Conservation (phyloP, 306 rosid species). For the Quercus dentata region DNA sequence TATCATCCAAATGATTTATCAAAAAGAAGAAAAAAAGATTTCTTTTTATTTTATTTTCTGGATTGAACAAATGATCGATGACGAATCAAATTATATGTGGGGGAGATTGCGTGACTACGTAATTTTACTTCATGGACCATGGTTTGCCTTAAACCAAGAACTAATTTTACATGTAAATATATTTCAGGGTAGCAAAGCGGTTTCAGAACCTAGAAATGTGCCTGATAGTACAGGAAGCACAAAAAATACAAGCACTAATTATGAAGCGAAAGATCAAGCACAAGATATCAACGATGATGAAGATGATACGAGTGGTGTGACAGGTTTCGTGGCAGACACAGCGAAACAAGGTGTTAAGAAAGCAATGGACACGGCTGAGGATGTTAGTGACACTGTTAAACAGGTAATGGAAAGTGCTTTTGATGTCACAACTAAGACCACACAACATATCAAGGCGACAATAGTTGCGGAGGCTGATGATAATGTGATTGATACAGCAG, state of each 20-base stretch:
- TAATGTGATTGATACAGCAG: conserved; percentile 55
- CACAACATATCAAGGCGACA: conserved; percentile 29
- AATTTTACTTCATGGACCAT: too few species aligned
- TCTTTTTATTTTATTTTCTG: too few species aligned
- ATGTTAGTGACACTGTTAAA: conserved; percentile 24
- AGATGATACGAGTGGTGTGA: conserved; percentile 3
- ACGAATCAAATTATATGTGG: too few species aligned
- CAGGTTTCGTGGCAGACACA: conserved; percentile 19
- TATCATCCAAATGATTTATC: too few species aligned
- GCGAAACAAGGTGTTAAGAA: conserved; percentile 26
- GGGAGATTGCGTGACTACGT: too few species aligned
- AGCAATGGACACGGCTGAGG: conserved; percentile 28
- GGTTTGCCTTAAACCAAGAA: not conserved
- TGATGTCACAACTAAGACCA: conserved; percentile 38
- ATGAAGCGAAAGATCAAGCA: not conserved
- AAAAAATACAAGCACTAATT: not conserved
- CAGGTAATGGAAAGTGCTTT: conserved; percentile 45
- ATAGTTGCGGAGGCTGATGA: conserved; percentile 55
- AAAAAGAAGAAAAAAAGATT: too few species aligned
- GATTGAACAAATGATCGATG: too few species aligned
- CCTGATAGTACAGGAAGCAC: not conserved
- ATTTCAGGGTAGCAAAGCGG: not conserved
- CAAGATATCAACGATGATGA: not conserved
- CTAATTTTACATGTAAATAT: not conserved
- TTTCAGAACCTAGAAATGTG: not conserved